A percentile compares a stretch with the other conserved stretches of the same genome.
These are phyloP conservation scores for Neonectria faginata DNA, from an alignment of 2,329 filamentous ascomycete species.

Conservation along the genomic window DNA sequence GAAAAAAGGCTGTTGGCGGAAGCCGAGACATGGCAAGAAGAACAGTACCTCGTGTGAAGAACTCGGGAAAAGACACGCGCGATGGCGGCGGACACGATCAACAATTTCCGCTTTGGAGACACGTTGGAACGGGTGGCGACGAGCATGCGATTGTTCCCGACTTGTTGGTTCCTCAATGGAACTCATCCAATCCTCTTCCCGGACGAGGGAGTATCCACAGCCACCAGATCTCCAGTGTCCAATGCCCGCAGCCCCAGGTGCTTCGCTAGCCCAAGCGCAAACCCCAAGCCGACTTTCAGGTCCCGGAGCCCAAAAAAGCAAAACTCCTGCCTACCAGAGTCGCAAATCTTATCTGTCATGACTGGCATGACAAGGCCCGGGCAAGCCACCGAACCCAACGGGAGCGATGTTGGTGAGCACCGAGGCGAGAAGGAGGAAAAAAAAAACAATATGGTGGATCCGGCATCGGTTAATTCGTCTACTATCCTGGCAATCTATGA, in stretches of 20 bases:
- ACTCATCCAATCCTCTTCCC: constrained; percentile 21
- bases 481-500: constrained; percentile 22
- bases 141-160: constrained; percentile 22
- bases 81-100: constrained; percentile 14
- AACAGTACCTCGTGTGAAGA: background rate
- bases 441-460: constrained; percentile 30
- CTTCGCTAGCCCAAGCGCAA: constrained; percentile 6
- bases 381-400: constrained; percentile 41
- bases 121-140: constrained; percentile 36
- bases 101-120: constrained; percentile 32
- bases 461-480: background rate
- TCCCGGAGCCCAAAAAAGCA: constrained; percentile 25
- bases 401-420: constrained; percentile 32
- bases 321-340: constrained; percentile 31
- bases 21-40: background rate
- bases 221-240: constrained; percentile 13
- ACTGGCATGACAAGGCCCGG: constrained; percentile 30
- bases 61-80: background rate
- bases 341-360: constrained; percentile 41
- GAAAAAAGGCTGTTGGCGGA: background rate
- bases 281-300: constrained; percentile 4
- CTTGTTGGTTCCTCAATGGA: constrained; percentile 31
- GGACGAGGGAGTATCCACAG: constrained; percentile 13
- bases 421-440: constrained; percentile 30
- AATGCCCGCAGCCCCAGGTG: constrained; percentile 4